Conservation (phyloP, 371 early-diverging fungal genomes). For the Mucor velutinosus region DNA sequence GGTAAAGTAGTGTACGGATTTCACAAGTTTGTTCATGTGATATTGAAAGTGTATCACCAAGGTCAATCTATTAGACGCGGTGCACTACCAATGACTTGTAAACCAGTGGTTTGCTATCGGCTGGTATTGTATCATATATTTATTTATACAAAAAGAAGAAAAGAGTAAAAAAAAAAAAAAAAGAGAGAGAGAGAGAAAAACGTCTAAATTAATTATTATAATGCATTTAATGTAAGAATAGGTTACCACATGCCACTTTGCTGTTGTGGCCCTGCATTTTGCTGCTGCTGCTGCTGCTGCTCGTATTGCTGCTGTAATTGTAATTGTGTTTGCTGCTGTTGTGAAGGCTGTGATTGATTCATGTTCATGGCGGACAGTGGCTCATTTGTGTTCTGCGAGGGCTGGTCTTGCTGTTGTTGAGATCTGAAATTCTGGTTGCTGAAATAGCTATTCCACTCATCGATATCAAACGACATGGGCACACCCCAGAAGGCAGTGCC, state of each 20-base stretch:
- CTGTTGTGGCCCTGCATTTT: background rate
- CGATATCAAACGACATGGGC: constrained; percentile 32
- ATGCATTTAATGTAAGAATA: background rate
- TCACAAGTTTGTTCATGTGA: too few species aligned
- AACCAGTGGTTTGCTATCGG: too few species aligned
- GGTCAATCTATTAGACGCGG: too few species aligned
- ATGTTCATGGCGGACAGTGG: background rate
- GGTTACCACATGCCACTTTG: background rate
- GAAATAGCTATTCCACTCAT: constrained; percentile 35
- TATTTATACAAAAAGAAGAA: background rate
- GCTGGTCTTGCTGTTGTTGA: background rate
- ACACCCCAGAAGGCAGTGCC: constrained; percentile 32
- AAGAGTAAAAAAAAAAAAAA: background rate
- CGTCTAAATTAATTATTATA: background rate
- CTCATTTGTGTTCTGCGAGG: background rate
- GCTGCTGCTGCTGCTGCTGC: constrained; percentile 1
- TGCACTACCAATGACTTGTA: too few species aligned
- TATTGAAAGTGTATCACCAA: too few species aligned
- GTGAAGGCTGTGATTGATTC: background rate
- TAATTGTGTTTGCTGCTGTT: background rate
- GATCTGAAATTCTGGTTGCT: constrained; percentile 20
- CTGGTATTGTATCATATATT: background rate
- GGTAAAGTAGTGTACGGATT: too few species aligned
- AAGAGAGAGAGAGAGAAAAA: background rate
- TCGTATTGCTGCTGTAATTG: constrained; percentile 3